Evolutionary conservation across 2,329 filamentous ascomycete species (phyloP), one percentile per base, ranked within the genome.

Genomic region (Botrytis aclada): DNA sequence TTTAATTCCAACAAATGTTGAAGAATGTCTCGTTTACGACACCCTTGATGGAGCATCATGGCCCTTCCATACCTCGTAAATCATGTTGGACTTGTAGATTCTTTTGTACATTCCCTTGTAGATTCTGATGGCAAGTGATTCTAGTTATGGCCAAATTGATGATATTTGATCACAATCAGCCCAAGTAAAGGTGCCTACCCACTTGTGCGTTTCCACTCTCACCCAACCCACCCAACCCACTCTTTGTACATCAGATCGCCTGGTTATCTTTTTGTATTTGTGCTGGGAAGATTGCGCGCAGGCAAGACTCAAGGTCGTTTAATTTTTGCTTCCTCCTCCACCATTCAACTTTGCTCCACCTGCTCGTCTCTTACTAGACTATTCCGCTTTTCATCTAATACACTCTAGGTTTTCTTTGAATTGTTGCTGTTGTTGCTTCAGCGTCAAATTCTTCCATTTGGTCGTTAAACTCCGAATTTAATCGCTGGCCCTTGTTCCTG

Each of bases 401-500:
- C 32, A 54, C 9, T 29, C n/a, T 18, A n/a, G 47, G 25, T n/a
- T 10, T 37, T 63, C 41, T 71, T 7, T 47, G 29, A 14, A 43
- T 32, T 43, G n/a, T 54, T 39, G 45, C 29, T 39, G 8, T 61
- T 39, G n/a, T 54, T 64, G 34, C 69, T 14, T 47, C 60, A 39
- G 45, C 69, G 69, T 56, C 60, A 71, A 65, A 41, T 54, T 56
- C 12, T n/a, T 16, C 32, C 25, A 43, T 41, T 25, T 70, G 32
- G 34, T 64, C 60, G 45, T 25, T 34, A 41, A 54, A 32, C 69
- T 41, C 32, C 16, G 34, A 32, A n/a, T 65, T 70, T 56, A 65
- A 71, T 65, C 69, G 69, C 69, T 37, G n/a, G 34, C 60, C 69
- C 69, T 60, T 64, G 41, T 64, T 39, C 34, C 69, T 63, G 69